Conservation (phyloP, 345 rosid genomes). For the Hevea brasiliensis region DNA sequence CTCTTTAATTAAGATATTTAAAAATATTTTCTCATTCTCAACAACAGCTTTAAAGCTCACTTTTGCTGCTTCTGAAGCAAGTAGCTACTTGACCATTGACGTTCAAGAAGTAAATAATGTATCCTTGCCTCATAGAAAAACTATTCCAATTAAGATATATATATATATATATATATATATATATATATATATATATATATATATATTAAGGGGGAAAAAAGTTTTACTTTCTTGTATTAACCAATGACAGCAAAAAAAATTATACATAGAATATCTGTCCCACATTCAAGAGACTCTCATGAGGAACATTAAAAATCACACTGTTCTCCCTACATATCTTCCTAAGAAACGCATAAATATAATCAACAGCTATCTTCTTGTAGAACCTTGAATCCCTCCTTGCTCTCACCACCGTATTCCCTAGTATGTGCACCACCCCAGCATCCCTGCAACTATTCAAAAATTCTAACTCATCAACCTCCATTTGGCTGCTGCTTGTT, state of each 20-base stretch:
- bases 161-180: too few species aligned
- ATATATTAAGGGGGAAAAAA: too few species aligned
- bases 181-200: too few species aligned
- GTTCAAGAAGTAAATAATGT: too few species aligned
- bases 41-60: too few species aligned
- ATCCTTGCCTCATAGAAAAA: too few species aligned
- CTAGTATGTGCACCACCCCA: conserved; percentile 33
- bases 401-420: conserved; percentile 26
- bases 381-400: conserved; percentile 21
- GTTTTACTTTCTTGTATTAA: too few species aligned
- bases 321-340: conserved; percentile 26
- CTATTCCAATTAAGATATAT: too few species aligned
- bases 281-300: conserved; percentile 27
- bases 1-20: too few species aligned
- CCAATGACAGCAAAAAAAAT: background rate
- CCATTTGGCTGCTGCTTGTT: conserved; percentile 3
- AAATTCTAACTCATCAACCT: conserved; percentile 24
- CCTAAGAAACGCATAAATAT: conserved; percentile 28
- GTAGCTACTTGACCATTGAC: too few species aligned
- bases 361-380: conserved; percentile 29
- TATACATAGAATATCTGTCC: conserved; percentile 29
- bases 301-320: conserved; percentile 26
- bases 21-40: too few species aligned
- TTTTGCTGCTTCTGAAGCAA: too few species aligned
- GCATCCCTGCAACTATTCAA: conserved; percentile 24